Conservation (phyloP, 306 rosid species). For the Arachis hypogaea region DNA sequence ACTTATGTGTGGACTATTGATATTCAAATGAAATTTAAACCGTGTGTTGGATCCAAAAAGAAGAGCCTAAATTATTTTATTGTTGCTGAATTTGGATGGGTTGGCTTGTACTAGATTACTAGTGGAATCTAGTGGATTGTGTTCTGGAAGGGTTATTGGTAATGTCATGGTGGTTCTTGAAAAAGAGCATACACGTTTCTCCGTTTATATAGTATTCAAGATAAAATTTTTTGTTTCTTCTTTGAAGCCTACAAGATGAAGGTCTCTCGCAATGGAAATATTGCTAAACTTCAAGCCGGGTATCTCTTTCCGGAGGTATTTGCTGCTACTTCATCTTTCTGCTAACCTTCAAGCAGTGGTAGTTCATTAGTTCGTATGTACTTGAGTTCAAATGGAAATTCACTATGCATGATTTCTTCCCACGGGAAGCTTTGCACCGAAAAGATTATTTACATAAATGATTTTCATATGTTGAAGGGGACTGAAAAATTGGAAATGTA, state of each 20-base stretch:
- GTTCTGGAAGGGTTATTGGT: constrained; percentile 30
- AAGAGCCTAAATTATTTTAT: neutral
- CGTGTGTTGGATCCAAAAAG: neutral
- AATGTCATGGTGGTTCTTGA: constrained; percentile 8
- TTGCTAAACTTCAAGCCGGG: constrained; percentile 92
- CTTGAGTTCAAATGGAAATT: constrained; percentile 12
- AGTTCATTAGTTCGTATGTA: neutral
- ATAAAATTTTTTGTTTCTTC: constrained; percentile 13
- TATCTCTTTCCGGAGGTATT: constrained; percentile 98
- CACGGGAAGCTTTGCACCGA: neutral
- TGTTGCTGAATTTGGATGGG: neutral
- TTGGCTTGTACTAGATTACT: neutral
- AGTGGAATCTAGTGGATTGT: neutral
- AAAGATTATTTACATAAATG: constrained; percentile 1
- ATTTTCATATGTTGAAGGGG: constrained; percentile 8
- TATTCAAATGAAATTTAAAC: neutral
- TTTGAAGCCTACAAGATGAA: constrained; percentile 71
- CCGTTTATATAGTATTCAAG: neutral
- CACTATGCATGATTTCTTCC: neutral
- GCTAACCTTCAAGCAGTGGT: neutral
- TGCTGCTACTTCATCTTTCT: constrained; percentile 35
- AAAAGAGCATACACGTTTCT: constrained; percentile 2
- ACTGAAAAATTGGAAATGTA: neutral
- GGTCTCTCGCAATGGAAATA: constrained; percentile 80
- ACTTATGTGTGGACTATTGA: neutral